Evolutionary conservation across 1,284 basidiomycete genomes (phyloP).

Genomic region (Marasmius tenuissimus): DNA sequence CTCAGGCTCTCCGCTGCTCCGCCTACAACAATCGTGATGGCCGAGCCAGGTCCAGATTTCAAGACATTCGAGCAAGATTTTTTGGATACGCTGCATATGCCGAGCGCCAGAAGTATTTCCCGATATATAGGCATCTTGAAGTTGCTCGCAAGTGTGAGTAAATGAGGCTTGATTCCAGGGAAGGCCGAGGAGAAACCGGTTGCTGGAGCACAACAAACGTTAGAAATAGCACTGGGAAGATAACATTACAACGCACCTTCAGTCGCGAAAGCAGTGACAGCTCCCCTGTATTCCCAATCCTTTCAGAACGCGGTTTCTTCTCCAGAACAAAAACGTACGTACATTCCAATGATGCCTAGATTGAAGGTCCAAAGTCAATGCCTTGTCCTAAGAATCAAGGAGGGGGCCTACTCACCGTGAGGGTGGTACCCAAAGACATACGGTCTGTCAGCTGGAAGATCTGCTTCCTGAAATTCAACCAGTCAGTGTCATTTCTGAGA

Average conservation of each 20-base stretch:
- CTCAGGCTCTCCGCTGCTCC: slow-evolving; percentile 94
- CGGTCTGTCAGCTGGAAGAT: slow-evolving; percentile 86
- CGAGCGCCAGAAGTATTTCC: slow-evolving; percentile 83
- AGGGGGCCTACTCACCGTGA: slow-evolving; percentile 59
- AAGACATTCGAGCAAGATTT: slow-evolving; percentile 90
- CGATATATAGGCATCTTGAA: slow-evolving; percentile 94
- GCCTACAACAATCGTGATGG: slow-evolving; percentile 95
- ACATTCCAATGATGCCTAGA: slow-evolving; percentile 90
- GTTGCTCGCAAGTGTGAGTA: slow-evolving; percentile 89
- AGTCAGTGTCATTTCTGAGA: background rate
- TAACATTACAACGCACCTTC: slow-evolving; percentile 57
- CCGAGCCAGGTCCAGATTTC: slow-evolving; percentile 64
- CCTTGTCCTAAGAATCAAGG: background rate
- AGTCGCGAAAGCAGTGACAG: slow-evolving; percentile 91
- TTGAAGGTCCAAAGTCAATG: background rate
- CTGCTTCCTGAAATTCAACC: slow-evolving; percentile 62
- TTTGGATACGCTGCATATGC: slow-evolving; percentile 92
- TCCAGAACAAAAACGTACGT: slow-evolving; percentile 28
- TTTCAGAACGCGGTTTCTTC: background rate
- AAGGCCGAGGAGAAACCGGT: slow-evolving; percentile 91
- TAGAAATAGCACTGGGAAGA: slow-evolving; percentile 9
- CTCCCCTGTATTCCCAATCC: slow-evolving; percentile 60
- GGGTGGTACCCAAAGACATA: slow-evolving; percentile 99
- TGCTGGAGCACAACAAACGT: slow-evolving; percentile 42
- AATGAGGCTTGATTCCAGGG: slow-evolving; percentile 90